These are phyloP conservation scores for Musa balbisiana DNA, from an alignment of 202 grass and related monocot genomes.

Conservation along the genomic window DNA sequence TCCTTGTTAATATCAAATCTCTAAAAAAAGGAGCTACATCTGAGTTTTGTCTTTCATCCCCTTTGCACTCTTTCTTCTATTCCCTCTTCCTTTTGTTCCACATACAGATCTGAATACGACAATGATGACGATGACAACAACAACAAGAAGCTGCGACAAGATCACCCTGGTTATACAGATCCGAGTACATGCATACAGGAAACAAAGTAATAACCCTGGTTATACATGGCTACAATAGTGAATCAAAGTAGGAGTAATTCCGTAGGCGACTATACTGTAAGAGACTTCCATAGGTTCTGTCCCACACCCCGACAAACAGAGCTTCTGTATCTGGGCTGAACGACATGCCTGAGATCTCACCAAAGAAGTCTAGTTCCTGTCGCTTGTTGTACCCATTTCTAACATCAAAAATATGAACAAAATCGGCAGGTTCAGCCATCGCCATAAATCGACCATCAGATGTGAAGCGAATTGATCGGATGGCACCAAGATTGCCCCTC, in stretches of 20 bases:
- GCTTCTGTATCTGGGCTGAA: constrained; percentile 6
- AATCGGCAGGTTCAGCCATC: constrained; percentile 6
- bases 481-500: constrained; percentile 8
- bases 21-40: too few species aligned
- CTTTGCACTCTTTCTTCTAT: too few species aligned
- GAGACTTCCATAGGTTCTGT: constrained; percentile 5
- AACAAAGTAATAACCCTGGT: not conserved
- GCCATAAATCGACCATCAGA: constrained; percentile 5
- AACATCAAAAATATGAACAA: constrained; percentile 1
- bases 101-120: too few species aligned
- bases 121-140: too few species aligned
- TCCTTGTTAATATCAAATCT: too few species aligned
- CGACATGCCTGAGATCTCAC: constrained; percentile 14
- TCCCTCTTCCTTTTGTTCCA: too few species aligned
- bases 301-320: constrained; percentile 8
- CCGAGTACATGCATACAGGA: too few species aligned
- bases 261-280: constrained; percentile 1
- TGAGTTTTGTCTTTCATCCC: too few species aligned
- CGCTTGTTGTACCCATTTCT: not conserved
- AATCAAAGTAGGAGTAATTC: not conserved
- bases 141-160: too few species aligned
- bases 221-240: not conserved
- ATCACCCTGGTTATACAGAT: too few species aligned
- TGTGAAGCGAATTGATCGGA: constrained; percentile 5
- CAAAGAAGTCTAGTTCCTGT: constrained; percentile 8